These are phyloP conservation scores for Colletotrichum neosansevieriae DNA, from an alignment of 2,329 filamentous ascomycete genomes.

Conservation along the genomic window DNA sequence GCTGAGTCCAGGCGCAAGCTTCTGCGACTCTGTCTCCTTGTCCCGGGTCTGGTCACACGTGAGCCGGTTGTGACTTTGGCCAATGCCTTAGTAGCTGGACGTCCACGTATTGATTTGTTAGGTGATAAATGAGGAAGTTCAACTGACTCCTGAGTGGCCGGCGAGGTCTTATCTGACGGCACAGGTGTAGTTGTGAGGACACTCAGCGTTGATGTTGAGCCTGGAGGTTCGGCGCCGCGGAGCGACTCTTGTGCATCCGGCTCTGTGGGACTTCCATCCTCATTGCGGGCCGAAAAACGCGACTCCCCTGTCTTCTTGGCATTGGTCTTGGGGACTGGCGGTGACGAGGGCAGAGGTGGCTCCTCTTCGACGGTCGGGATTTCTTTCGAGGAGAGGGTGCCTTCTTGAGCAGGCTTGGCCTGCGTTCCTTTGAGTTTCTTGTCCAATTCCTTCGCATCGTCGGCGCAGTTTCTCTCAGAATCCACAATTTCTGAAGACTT, in stretches of 20 bases:
- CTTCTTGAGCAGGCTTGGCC: too few species aligned
- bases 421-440: background rate
- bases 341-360: constrained; percentile 31
- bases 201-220: constrained; percentile 55
- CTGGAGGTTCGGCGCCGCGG: constrained; percentile 4
- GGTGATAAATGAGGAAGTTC: constrained; percentile 31
- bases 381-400: background rate
- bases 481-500: background rate
- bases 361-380: background rate
- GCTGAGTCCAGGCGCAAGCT: constrained; percentile 51
- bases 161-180: constrained; percentile 52
- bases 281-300: background rate
- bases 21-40: constrained; percentile 35
- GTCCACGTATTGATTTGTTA: constrained; percentile 22
- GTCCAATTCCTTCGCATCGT: background rate
- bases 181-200: constrained; percentile 54
- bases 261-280: constrained; percentile 11
- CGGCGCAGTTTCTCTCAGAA: background rate
- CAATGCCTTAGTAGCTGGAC: constrained; percentile 9
- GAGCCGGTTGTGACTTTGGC: constrained; percentile 8
- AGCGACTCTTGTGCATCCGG: background rate
- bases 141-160: constrained; percentile 50
- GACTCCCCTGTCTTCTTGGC: background rate
- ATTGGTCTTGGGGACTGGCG: constrained; percentile 9
- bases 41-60: constrained; percentile 37